Base-by-base conservation (phyloP, 805 yeast genomes). In the Tetrapisispora iriomotensis region DNA sequence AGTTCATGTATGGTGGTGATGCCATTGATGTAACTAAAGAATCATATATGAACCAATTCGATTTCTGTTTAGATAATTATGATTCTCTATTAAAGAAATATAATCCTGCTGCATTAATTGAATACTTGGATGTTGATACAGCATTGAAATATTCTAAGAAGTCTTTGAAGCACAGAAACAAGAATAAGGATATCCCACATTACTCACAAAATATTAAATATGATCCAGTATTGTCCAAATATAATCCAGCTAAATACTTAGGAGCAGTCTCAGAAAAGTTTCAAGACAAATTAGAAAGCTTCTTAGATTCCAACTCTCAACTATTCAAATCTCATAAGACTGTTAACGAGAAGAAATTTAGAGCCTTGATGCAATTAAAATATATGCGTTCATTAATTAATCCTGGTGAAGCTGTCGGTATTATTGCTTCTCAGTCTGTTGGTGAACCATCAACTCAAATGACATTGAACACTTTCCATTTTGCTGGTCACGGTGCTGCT, bases 401-500 rank as follows among this genome's bases (percentile, higher is more conserved):
- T 54, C 97, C 99, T 4, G 98, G 99, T 61, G 99, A 92, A 64
- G 78, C 96, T 37, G 97, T 92, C 40, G 99, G 99, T 66, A 88
- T 92, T 56, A 81, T 94, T 66, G 99, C 98, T 7, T 82, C 96
- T 18, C 97, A 92, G 67, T 87, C 96, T 39, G 80, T 92, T 61
- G 99, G 99, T 66, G 99, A 92, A 66, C 99, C 99, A 37, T 86
- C 96, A 4, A 92, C 99, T 3, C 99, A 92, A 70, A 92, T 92
- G 99, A 92, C 99, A 14, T 75, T 85, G 56, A 85, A 85, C 63
- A 85, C 95, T 34, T 85, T 85, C 85, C 95, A 92, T 71, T 92
- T 92, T 58, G 99, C 99, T 53, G 99, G 99, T 62, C 98, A 94
- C 68, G 99, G 99, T 77, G 99, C 98, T 42, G 98, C 98, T 34